phyloP scores from a whole-genome alignment of 306 rosid genomes.

The Astragalus membranaceus region DNA sequence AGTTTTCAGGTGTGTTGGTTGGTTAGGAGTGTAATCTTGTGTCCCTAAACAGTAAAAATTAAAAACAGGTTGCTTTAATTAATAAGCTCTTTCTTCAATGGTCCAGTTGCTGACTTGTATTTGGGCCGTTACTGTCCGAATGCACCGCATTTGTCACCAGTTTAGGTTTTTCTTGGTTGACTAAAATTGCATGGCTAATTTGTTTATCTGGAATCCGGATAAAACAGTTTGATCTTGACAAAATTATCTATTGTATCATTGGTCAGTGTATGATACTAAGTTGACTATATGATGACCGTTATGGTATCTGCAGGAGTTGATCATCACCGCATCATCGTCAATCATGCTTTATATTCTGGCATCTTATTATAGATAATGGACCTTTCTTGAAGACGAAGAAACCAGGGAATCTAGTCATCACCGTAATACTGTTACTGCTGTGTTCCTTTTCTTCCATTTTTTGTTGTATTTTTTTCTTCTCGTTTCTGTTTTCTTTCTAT shows the following conservation, averaged over 20 bases:
- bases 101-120: background rate
- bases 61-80: background rate
- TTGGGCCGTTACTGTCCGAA: background rate
- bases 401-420: conserved; percentile 15
- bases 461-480: background rate
- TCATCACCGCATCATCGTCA: conserved; percentile 69
- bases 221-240: background rate
- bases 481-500: background rate
- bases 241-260: background rate
- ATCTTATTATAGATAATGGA: conserved; percentile 67
- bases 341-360: conserved; percentile 65
- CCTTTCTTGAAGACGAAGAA: conserved; percentile 13
- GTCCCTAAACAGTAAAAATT: background rate
- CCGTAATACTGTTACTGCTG: background rate
- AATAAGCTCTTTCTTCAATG: background rate
- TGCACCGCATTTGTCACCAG: background rate
- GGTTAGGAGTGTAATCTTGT: background rate
- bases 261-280: background rate
- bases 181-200: background rate
- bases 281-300: conserved; percentile 8
- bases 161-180: background rate
- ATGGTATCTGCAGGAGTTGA: conserved; percentile 60
- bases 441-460: background rate
- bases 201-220: background rate
- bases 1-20: background rate